Evolutionary conservation across 768 basidiomycete species (phyloP).

Genomic region (Xerocomus spinulosus): DNA sequence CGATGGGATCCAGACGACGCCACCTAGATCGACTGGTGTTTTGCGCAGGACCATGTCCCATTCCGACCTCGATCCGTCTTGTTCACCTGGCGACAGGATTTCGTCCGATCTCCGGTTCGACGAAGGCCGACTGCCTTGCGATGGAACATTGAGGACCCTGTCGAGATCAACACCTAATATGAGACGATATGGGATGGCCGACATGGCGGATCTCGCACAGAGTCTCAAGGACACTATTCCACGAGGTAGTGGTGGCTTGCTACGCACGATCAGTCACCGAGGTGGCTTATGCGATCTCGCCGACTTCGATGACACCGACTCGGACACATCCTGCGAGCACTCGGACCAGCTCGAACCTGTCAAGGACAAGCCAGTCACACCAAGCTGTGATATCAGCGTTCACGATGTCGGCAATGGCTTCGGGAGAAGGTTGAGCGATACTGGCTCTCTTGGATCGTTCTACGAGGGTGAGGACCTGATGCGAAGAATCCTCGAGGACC

Average conservation of each 20-base stretch:
- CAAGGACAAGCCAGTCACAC: neutral
- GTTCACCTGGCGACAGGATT: too few species aligned
- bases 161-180: neutral
- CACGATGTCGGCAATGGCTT: neutral
- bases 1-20: neutral
- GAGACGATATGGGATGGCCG: constrained; percentile 13
- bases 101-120: too few species aligned
- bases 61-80: too few species aligned
- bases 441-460: neutral
- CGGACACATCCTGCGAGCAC: neutral
- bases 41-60: too few species aligned
- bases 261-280: neutral
- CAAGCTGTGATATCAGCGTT: neutral
- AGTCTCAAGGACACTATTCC: neutral
- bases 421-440: neutral
- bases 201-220: constrained; percentile 2
- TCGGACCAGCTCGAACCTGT: neutral
- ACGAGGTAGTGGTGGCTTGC: neutral
- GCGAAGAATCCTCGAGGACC: constrained; percentile 10
- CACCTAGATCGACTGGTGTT: too few species aligned
- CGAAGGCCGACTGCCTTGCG: too few species aligned
- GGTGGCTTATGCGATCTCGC: neutral
- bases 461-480: constrained; percentile 7
- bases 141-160: neutral
- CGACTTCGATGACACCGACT: neutral